Percentiles rank a stretch among this genome's conserved stretches.
These are phyloP conservation scores for Petrea volubilis DNA, from an alignment of 257 asterid genomes.

Conservation along the genomic window DNA sequence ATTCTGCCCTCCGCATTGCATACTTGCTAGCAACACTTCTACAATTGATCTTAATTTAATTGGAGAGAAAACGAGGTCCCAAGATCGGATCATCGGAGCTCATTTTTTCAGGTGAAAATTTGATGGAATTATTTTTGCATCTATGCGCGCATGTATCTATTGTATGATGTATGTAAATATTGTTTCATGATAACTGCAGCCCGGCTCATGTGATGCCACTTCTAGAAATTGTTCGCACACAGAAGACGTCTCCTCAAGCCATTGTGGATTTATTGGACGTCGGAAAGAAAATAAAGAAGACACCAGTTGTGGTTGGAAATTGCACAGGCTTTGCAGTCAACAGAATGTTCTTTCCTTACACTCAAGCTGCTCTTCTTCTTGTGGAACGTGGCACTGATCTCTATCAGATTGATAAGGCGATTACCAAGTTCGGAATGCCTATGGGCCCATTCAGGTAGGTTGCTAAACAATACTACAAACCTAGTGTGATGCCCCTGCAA, in stretches of 20 bases:
- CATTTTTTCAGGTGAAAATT: constrained; percentile 89
- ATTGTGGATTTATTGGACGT: constrained; percentile 82
- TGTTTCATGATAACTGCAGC: constrained; percentile 43
- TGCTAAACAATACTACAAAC: background rate
- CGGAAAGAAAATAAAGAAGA: constrained; percentile 90
- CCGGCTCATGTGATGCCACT: constrained; percentile 99
- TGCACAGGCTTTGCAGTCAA: constrained; percentile 98
- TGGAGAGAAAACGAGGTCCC: constrained; percentile 79
- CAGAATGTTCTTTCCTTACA: constrained; percentile 93
- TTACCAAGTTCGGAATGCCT: constrained; percentile 92
- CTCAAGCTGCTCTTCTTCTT: constrained; percentile 83
- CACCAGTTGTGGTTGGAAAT: constrained; percentile 93
- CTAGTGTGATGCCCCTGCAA: background rate
- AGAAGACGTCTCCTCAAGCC: constrained; percentile 82
- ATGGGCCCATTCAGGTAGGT: constrained; percentile 96
- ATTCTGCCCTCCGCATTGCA: constrained; percentile 85
- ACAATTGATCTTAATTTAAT: constrained; percentile 85
- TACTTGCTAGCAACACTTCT: constrained; percentile 91
- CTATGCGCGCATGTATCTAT: background rate
- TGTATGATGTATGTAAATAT: background rate
- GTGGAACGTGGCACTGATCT: constrained; percentile 87
- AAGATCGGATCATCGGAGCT: constrained; percentile 89
- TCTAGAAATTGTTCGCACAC: constrained; percentile 85
- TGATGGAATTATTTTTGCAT: background rate
- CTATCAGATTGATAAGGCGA: constrained; percentile 71